Evolutionary conservation across 148 eudicot genomes (phyloP), one percentile per base, ranked within the genome.

Genomic region (Camellia granthamiana): DNA sequence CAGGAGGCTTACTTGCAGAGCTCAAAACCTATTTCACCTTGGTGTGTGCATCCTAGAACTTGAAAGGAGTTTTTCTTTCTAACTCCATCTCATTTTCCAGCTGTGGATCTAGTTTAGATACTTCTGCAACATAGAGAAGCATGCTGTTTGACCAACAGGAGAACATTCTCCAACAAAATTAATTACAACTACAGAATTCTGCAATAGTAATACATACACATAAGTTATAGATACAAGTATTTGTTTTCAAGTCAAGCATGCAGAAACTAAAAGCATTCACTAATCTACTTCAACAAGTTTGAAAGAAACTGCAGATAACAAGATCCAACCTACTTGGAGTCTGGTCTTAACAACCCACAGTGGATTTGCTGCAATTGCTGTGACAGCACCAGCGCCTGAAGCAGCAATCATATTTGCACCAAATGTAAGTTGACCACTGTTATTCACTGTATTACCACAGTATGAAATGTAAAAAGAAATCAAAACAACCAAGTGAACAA

Each of bases 261-360:
- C 82, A 72, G 55, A 16, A 49, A 71, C 13, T 16, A 47, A 72
- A 72, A 1, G 9, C 59, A 72, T 7, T n/a, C 16, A 43, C 63
- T 21, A 9, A 68, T 11, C 0, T 58, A 51, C 1, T 10, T 19
- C 49, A 23, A n/a, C 44, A 43, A 12, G 59, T 59, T 65, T 46
- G 13, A 44, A 19, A 63, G 49, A 65, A 80, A 41, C 44, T 66
- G 74, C 67, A 75, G 52, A 52, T 11, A 43, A 81, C 66, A 81
- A 66, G 61, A 62, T 30, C 83, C 79, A 83, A 88, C 96, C 90
- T 85, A 93, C 98, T 88, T 95, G 98, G 75, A 95, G 96, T 77
- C 98, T 87, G 77, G 98, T 95, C 93, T 95, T 95, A 73, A 95
- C 98, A 84, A 95, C 98, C 98, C 98, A 95, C 83, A 95, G 83